phyloP scores from a whole-genome alignment of 2,329 filamentous ascomycete genomes.

The Exophiala sideris region DNA sequence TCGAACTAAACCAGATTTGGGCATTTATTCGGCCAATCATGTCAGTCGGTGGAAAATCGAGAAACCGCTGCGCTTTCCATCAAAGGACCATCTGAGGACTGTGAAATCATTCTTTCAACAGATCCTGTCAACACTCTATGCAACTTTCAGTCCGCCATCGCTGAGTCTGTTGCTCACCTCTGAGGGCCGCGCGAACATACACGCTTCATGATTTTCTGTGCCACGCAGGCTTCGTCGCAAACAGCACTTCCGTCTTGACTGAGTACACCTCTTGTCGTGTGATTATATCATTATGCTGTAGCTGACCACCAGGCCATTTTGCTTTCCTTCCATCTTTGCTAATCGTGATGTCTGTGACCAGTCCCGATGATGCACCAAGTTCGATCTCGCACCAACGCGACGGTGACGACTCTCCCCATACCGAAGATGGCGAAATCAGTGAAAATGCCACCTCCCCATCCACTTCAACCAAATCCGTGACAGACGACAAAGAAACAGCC shows the following conservation, averaged over 20 bases:
- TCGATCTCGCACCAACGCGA: constrained; percentile 2
- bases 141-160: too few relatives aligned
- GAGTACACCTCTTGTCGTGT: constrained; percentile 21
- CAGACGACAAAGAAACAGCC: constrained; percentile 4
- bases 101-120: too few relatives aligned
- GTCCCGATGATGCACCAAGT: constrained; percentile 21
- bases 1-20: too few relatives aligned
- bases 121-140: too few relatives aligned
- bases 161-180: too few relatives aligned
- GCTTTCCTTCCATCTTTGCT: constrained; percentile 26
- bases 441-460: constrained; percentile 10
- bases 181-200: background rate
- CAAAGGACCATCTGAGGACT: too few relatives aligned
- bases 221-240: background rate
- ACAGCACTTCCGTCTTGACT: constrained; percentile 8
- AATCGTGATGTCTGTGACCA: constrained; percentile 28
- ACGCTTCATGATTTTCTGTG: background rate
- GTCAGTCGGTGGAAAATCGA: too few relatives aligned
- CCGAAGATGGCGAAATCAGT: constrained; percentile 19
- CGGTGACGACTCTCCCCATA: constrained; percentile 4
- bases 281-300: constrained; percentile 25
- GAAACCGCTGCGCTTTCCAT: too few relatives aligned
- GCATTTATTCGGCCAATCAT: too few relatives aligned
- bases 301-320: constrained; percentile 30
- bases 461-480: constrained; percentile 2